Evolutionary conservation across 2,329 filamentous ascomycete species (phyloP), one percentile per base, ranked within the genome.

Genomic region (Acrodontium crateriforme): DNA sequence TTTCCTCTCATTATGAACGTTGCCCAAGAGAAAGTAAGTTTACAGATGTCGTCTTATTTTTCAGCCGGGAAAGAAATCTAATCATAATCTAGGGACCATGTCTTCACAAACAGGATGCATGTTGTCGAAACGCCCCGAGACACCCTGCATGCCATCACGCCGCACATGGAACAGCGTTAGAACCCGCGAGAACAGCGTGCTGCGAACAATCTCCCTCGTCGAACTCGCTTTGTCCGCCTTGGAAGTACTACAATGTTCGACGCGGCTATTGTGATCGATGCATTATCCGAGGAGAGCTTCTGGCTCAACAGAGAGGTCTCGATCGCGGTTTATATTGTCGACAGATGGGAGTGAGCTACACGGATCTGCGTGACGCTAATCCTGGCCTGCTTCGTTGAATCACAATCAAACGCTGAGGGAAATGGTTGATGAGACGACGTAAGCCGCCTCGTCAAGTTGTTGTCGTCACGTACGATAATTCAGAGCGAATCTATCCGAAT

Each of bases 181-280:
- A 38, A 19, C 23, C 20, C 9, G 38, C 36, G 10, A 30, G 20
- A 17, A 6, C 40, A 8, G 13, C 13, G 5, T 31, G 27, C 9
- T 45, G 44, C 28, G 26, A 31, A 11, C 18, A 27, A 19, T 32
- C 39, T 9, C 20, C 27, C 11, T 13, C 12, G 7, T 18, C 15
- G 9, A 27, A 25, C 9, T 19, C 14, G 3, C 12, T 14, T 3
- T 45, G 42, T 26, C 11, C 32, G 9, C 27, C 30, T 3, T 45
- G 40, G 39, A 18, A 31, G 14, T 37, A 16, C 13, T 40, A 32
- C 26, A 30, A 46, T 11, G 36, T 45, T 10, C 18, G 13, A 7
- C 34, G 42, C 25, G 34, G 32, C 2, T 41, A 38, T 28, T 46
- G 44, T 29, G 41, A 46, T 31, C 31, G 34, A 7, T 44, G 44